Evolutionary conservation across 768 basidiomycete species (phyloP).

Genomic region (Suillus luteus): DNA sequence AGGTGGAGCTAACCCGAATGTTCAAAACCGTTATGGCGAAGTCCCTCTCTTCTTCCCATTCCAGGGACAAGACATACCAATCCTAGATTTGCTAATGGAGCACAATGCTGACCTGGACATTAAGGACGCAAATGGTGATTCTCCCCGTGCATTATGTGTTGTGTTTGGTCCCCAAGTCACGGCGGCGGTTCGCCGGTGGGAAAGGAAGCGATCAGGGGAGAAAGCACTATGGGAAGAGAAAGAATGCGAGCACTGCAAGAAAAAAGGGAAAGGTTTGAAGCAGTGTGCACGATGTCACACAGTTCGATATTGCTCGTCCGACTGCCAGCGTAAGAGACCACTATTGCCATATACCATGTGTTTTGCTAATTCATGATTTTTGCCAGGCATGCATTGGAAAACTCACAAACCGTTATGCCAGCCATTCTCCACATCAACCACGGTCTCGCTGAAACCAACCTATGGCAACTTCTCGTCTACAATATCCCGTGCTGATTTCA

Average conservation of each 20-base stretch:
- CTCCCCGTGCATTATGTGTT: constrained; percentile 34
- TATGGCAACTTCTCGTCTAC: constrained; percentile 31
- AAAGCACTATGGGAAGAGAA: constrained; percentile 43
- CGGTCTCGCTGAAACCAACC: constrained; percentile 48
- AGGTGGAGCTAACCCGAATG: constrained; percentile 50
- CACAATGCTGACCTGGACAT: constrained; percentile 47
- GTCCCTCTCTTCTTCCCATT: constrained; percentile 42
- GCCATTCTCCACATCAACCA: constrained; percentile 44
- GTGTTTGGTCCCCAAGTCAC: constrained; percentile 45
- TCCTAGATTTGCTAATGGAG: constrained; percentile 51
- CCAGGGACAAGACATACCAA: constrained; percentile 32
- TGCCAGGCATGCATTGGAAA: constrained; percentile 49
- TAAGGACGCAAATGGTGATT: constrained; percentile 40
- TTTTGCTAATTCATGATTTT: not conserved
- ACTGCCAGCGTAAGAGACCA: constrained; percentile 51
- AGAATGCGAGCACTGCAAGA: constrained; percentile 43
- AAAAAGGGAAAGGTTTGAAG: constrained; percentile 36
- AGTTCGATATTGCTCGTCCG: constrained; percentile 52
- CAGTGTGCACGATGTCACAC: constrained; percentile 47
- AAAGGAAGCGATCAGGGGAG: constrained; percentile 47
- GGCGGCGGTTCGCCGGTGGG: constrained; percentile 47
- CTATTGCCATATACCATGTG: not conserved
- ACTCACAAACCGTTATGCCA: constrained; percentile 49
- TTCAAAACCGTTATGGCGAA: constrained; percentile 50
- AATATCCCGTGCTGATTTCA: constrained; percentile 32